Evolutionary conservation across 371 early-diverging fungal species (phyloP), one percentile per base, ranked within the genome.

Genomic region (Chytridium lagenaria): DNA sequence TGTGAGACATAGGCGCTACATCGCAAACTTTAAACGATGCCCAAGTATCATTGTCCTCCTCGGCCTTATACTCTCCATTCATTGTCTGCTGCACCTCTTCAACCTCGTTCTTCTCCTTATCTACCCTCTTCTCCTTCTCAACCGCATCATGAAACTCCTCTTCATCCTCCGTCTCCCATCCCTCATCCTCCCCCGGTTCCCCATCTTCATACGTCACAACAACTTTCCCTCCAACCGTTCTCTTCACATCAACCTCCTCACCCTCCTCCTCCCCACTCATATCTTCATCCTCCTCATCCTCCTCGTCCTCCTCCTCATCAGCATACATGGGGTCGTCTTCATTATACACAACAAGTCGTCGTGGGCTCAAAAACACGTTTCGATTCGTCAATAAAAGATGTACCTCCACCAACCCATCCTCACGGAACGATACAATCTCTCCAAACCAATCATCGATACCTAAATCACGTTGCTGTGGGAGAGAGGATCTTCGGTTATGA

Each of bases 271-370:
- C 70, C 28, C 34, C 72, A 26, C 71, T 68, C 23, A 67, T 71
- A 31, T 26, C 70, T 71, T 69, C 69, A 1, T 75, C 75, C 10
- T 23, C 63, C 26, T 66, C 68, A 16, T 67, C 72, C 5, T 78
- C 77, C 5, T 81, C 82, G 34, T 87, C 84, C 22, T 81, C 83
- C 15, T 81, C 80, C 31, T 86, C 81, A 36, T 77, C 79, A 19
- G 77, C 78, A 40, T 74, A 78, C 3, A 74, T 71, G 15, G 77
- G 55, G 26, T 52, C 55, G 5, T 67, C 71, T 2, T 77, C 65
- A 3, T 78, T 2, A 82, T 55, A 0, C 26, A 79, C 77, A 76
- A 84, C 77, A 15, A 84, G 75, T 50, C 81, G 68, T 10, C 81
- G 77, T 0, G 84, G 80, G 22, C 81, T 70, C 26, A 82, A 68